These are phyloP conservation scores for Oryza brachyantha DNA, from an alignment of 176 grass and related monocot species.

Conservation along the genomic window DNA sequence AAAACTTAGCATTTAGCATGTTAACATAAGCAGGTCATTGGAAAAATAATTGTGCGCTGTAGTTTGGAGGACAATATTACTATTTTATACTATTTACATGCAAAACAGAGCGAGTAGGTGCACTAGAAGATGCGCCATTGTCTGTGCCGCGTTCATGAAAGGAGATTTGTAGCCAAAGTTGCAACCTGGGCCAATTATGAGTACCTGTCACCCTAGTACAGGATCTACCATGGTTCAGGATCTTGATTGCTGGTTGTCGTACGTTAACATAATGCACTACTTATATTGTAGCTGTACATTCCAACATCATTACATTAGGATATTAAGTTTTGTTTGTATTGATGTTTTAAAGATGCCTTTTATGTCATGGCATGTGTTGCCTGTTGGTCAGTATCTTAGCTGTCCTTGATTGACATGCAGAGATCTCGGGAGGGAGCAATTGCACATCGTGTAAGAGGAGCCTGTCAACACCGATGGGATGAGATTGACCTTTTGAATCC, in stretches of 20 bases:
- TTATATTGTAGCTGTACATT: neutral
- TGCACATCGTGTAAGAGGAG: conserved; percentile 67
- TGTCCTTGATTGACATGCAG: conserved; percentile 47
- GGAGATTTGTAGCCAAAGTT: neutral
- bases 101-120: conserved; percentile 11
- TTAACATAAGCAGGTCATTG: conserved; percentile 6
- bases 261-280: neutral
- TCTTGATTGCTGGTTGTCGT: neutral
- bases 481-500: conserved; percentile 78
- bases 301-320: conserved; percentile 13
- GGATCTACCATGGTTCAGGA: conserved; percentile 3
- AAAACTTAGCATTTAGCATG: conserved; percentile 6
- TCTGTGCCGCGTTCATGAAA: neutral
- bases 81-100: neutral
- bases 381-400: neutral
- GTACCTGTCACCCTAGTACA: conserved; percentile 7
- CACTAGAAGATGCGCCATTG: neutral
- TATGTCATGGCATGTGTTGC: conserved; percentile 13
- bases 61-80: conserved; percentile 6
- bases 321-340: neutral
- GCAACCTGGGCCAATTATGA: neutral
- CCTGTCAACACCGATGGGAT: conserved; percentile 60
- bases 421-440: conserved; percentile 64
- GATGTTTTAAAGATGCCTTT: neutral
- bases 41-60: neutral